These are phyloP conservation scores for Trametes villosa DNA, from an alignment of 768 basidiomycete species.

Conservation along the genomic window DNA sequence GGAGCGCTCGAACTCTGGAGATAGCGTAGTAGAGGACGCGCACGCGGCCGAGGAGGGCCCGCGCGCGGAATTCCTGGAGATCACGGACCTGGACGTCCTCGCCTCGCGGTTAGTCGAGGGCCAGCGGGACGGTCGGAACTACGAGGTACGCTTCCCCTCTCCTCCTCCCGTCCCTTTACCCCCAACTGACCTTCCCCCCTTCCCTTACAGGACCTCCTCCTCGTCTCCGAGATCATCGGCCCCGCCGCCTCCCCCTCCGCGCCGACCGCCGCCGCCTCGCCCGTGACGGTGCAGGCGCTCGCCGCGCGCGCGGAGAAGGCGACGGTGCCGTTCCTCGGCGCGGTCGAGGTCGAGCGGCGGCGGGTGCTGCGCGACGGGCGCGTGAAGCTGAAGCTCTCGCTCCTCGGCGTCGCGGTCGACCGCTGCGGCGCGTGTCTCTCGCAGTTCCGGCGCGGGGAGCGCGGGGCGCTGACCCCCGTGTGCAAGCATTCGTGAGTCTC, in stretches of 20 bases:
- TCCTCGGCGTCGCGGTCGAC: conserved; percentile 66
- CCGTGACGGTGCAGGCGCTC: not conserved
- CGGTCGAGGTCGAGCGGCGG: conserved; percentile 59
- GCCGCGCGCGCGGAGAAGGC: conserved; percentile 8
- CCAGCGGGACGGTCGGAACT: conserved; percentile 53
- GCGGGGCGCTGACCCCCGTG: conserved; percentile 55
- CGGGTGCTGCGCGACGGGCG: conserved; percentile 67
- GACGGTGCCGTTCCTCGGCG: conserved; percentile 28
- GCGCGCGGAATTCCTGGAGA: conserved; percentile 15
- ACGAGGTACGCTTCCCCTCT: conserved; percentile 58
- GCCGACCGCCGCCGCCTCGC: conserved; percentile 23
- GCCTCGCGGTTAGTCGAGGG: conserved; percentile 56
- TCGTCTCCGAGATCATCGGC: conserved; percentile 65
- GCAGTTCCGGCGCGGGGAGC: conserved; percentile 65
- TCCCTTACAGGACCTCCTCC: conserved; percentile 52
- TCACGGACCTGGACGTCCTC: conserved; percentile 67
- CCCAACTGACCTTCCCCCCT: not conserved
- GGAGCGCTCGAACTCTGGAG: conserved; percentile 15
- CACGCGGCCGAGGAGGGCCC: conserved; percentile 9
- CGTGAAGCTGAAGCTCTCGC: conserved; percentile 68
- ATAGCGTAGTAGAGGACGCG: conserved; percentile 12
- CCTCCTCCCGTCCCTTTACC: not conserved
- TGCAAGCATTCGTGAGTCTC: conserved; percentile 61
- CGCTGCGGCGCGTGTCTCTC: conserved; percentile 76
- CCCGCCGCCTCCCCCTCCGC: conserved; percentile 44